These are phyloP conservation scores for Diplogelasinospora grovesii DNA, from an alignment of 495 filamentous ascomycete species.

Conservation along the genomic window DNA sequence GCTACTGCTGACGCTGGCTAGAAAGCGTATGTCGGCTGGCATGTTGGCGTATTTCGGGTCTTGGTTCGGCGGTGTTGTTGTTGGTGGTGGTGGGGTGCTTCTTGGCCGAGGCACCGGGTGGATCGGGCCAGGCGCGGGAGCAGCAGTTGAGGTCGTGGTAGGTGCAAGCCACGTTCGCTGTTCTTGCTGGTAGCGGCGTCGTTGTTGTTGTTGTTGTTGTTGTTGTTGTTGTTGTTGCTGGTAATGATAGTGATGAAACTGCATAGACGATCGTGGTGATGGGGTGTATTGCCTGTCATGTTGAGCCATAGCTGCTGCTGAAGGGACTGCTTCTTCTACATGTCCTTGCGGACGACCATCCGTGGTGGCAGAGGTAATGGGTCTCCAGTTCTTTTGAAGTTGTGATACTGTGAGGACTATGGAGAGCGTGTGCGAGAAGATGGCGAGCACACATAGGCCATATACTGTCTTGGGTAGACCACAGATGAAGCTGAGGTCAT, in stretches of 20 bases:
- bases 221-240: background rate
- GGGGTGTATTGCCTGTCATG: too few species aligned
- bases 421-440: conserved; percentile 10
- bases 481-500: conserved; percentile 2
- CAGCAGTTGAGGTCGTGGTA: too few species aligned
- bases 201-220: background rate
- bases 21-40: too few species aligned
- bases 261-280: too few species aligned
- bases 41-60: background rate
- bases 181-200: too few species aligned
- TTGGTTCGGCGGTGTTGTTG: background rate
- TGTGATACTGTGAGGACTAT: conserved; percentile 9
- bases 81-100: background rate
- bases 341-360: too few species aligned
- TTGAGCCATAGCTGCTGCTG: conserved; percentile 1
- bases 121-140: too few species aligned
- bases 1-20: conserved; percentile 10
- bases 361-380: background rate
- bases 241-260: too few species aligned
- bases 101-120: too few species aligned
- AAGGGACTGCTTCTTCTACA: conserved; percentile 7
- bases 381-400: conserved; percentile 1
- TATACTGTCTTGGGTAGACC: conserved; percentile 9
- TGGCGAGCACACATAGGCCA: conserved; percentile 5
- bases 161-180: too few species aligned